These are phyloP conservation scores for Neurospora hispaniola DNA, from an alignment of 495 filamentous ascomycete species.

Conservation along the genomic window DNA sequence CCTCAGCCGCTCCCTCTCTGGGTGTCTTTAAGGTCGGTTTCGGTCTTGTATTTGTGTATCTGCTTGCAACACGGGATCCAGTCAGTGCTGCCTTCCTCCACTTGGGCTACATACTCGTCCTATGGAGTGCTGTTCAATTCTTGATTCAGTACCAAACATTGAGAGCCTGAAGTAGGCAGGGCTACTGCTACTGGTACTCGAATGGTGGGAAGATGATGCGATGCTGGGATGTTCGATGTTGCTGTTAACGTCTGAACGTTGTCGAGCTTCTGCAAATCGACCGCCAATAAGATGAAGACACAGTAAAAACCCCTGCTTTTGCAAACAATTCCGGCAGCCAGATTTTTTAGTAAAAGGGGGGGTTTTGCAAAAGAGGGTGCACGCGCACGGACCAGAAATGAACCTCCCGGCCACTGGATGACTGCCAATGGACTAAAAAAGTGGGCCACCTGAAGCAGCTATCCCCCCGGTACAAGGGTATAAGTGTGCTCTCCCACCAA, in stretches of 20 bases:
- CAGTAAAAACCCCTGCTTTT: no score
- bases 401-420: no score
- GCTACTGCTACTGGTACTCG: neutral
- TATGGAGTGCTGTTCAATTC: neutral
- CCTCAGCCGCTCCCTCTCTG: neutral
- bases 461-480: no score
- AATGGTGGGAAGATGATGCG: neutral
- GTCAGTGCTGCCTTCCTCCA: neutral
- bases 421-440: no score
- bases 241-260: neutral
- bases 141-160: neutral
- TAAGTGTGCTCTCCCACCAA: no score
- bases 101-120: no score
- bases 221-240: neutral
- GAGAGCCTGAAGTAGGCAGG: neutral
- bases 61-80: neutral
- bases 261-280: neutral
- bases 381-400: no score
- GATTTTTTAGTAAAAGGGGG: no score
- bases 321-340: no score
- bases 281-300: neutral
- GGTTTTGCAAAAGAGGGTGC: no score
- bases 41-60: neutral
- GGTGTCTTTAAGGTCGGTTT: neutral
- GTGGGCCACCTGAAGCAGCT: no score